Conservation (phyloP, 768 basidiomycete species). For the Termitomyces eurrhizus region DNA sequence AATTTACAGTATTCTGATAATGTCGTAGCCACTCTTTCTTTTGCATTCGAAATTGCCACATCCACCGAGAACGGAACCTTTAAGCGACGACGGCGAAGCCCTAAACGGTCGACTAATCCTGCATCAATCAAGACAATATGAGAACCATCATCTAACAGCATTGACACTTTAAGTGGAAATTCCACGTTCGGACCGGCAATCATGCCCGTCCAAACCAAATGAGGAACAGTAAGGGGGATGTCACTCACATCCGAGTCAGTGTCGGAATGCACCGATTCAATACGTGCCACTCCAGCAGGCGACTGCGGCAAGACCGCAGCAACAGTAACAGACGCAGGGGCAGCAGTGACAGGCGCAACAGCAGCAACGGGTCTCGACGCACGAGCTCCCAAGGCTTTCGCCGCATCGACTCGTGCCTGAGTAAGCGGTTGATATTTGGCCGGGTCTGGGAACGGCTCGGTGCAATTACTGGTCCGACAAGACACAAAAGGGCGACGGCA, state of each 20-base stretch:
- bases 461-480: too few relatives aligned
- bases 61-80: neutral
- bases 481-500: too few relatives aligned
- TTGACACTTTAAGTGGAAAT: neutral
- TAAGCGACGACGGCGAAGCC: neutral
- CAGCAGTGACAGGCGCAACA: conserved; percentile 7
- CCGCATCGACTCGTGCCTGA: neutral
- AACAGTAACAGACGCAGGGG: conserved; percentile 19
- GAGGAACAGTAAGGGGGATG: neutral
- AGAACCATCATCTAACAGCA: neutral
- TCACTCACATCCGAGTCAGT: neutral
- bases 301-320: conserved; percentile 13
- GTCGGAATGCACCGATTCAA: too few relatives aligned
- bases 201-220: neutral
- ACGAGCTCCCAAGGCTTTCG: neutral
- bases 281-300: neutral
- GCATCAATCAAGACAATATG: neutral
- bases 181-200: neutral
- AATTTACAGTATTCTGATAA: too few relatives aligned
- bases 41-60: neutral
- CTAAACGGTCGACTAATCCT: neutral
- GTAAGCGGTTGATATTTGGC: too few relatives aligned
- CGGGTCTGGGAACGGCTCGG: too few relatives aligned
- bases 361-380: conserved; percentile 7
- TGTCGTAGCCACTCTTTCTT: too few relatives aligned